These are phyloP conservation scores for Takashimella koratensis DNA, from an alignment of 1,284 basidiomycete genomes.

Conservation along the genomic window DNA sequence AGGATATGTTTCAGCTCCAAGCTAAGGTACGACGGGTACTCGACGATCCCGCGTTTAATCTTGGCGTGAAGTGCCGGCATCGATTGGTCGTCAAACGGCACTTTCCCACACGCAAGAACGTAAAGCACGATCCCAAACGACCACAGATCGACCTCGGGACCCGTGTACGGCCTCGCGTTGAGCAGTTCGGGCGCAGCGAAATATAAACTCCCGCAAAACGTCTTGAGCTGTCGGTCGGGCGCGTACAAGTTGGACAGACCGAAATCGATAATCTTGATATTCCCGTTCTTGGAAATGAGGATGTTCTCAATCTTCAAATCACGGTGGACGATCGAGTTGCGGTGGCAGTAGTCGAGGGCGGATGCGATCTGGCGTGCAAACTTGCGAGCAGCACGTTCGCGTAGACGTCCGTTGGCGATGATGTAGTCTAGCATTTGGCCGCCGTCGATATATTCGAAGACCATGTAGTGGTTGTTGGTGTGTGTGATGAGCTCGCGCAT, in stretches of 20 bases:
- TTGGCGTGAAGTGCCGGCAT: conserved; percentile 99
- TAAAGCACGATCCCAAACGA: conserved; percentile 98
- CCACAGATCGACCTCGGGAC: conserved; percentile 98
- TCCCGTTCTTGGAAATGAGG: conserved; percentile 94
- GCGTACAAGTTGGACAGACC: conserved; percentile 96
- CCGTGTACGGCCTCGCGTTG: conserved; percentile 93
- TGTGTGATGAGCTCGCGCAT: conserved; percentile 98
- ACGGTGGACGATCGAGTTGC: conserved; percentile 95
- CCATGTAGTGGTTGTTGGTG: conserved; percentile 98
- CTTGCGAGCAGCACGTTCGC: conserved; percentile 92
- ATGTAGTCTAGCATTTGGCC: conserved; percentile 99
- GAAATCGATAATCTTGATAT: conserved; percentile 99
- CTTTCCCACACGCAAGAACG: conserved; percentile 95
- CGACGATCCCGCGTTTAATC: conserved; percentile 94
- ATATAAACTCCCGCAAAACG: conserved; percentile 96
- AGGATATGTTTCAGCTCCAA: conserved; percentile 93
- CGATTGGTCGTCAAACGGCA: conserved; percentile 97
- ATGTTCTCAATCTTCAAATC: conserved; percentile 99
- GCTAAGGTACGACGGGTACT: conserved; percentile 96
- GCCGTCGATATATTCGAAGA: conserved; percentile 96
- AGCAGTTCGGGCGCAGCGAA: conserved; percentile 96
- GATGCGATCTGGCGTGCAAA: conserved; percentile 96
- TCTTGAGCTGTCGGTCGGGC: conserved; percentile 75
- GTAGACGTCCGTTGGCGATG: conserved; percentile 92
- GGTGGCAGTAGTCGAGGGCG: conserved; percentile 94